Evolutionary conservation across 2,329 filamentous ascomycete species (phyloP).

Genomic region (Pseudogymnoascus sp.): DNA sequence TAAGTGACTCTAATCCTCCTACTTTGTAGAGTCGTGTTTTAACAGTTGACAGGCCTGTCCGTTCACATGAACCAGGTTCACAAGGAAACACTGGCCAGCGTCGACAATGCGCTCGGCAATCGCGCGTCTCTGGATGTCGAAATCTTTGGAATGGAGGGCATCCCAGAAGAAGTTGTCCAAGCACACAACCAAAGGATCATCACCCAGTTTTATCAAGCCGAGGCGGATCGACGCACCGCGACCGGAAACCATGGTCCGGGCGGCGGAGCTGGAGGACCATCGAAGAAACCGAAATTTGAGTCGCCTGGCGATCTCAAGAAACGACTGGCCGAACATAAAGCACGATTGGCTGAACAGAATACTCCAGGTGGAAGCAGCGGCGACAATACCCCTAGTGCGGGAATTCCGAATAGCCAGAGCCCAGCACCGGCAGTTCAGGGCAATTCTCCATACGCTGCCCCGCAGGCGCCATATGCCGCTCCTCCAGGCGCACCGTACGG

Average conservation of each 20-base stretch:
- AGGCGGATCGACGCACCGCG: constrained; percentile 71
- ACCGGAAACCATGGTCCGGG: constrained; percentile 80
- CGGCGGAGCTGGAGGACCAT: constrained; percentile 46
- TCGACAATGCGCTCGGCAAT: constrained; percentile 88
- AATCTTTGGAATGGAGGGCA: constrained; percentile 97
- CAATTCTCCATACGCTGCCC: constrained; percentile 26
- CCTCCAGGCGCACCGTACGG: constrained; percentile 26
- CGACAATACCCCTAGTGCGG: constrained; percentile 45
- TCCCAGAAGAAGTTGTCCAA: constrained; percentile 77
- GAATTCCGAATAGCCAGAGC: constrained; percentile 37
- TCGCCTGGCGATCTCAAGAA: constrained; percentile 71
- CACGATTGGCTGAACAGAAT: constrained; percentile 56
- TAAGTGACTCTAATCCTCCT: constrained; percentile 36
- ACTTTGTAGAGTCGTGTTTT: not conserved
- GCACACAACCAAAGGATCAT: constrained; percentile 83
- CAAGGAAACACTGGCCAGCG: constrained; percentile 79
- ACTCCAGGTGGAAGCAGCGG: constrained; percentile 49
- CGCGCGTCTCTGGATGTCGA: constrained; percentile 82
- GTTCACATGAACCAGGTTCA: constrained; percentile 99
- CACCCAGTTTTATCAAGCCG: constrained; percentile 75
- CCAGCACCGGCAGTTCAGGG: constrained; percentile 38
- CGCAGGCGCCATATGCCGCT: constrained; percentile 11
- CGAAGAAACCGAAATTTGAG: constrained; percentile 68
- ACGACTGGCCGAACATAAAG: constrained; percentile 70
- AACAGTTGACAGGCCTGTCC: constrained; percentile 56